These are phyloP conservation scores for Funneliformis geosporum DNA, from an alignment of 192 early-diverging fungal genomes.

Conservation along the genomic window DNA sequence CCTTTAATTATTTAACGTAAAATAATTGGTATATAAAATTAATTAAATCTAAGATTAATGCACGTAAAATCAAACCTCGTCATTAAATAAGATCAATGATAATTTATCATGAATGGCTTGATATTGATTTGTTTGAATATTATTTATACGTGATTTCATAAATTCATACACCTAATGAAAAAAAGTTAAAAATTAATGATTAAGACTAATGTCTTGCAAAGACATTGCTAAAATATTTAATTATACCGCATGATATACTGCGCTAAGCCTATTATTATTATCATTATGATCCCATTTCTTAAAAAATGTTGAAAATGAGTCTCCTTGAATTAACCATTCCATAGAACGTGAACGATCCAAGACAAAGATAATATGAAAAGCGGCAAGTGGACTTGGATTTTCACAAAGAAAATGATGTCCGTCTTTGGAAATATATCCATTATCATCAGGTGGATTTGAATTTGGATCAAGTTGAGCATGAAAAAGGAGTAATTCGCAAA, in stretches of 20 bases:
- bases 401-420: conserved; percentile 32
- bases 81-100: conserved; percentile 30
- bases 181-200: neutral
- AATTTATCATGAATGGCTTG: conserved; percentile 2
- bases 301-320: neutral
- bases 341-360: conserved; percentile 31
- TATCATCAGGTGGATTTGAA: neutral
- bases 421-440: conserved; percentile 31
- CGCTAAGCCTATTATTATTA: conserved; percentile 26
- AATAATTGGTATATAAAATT: neutral
- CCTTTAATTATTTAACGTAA: neutral
- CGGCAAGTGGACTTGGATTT: neutral
- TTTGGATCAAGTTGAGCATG: neutral
- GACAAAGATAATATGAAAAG: conserved; percentile 32
- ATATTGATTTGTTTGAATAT: neutral
- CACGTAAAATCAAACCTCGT: neutral
- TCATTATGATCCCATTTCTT: neutral
- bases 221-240: neutral
- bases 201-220: too few species aligned
- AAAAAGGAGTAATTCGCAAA: conserved; percentile 13
- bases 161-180: conserved; percentile 11
- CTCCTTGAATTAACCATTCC: neutral
- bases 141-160: conserved; percentile 21
- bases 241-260: conserved; percentile 24
- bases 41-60: too few species aligned